These are phyloP conservation scores for Saturnispora mendoncae DNA, from an alignment of 805 yeast species.

Conservation along the genomic window DNA sequence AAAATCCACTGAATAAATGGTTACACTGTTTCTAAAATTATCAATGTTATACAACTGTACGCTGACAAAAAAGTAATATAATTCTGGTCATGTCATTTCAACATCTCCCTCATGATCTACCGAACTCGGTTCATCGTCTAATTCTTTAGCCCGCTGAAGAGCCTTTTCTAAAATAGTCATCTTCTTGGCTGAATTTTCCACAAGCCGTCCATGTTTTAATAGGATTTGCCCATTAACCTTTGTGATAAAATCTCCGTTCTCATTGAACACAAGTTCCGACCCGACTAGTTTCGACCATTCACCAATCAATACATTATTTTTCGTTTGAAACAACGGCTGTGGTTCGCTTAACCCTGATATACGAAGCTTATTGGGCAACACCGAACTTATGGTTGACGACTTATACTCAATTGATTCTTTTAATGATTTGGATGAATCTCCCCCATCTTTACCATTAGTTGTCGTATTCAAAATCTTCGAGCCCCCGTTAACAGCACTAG, in stretches of 20 bases:
- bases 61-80: no score
- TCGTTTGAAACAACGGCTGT: constrained; percentile 49
- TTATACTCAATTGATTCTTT: constrained; percentile 14
- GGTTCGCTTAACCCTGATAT: constrained; percentile 47
- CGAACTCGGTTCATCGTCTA: constrained; percentile 5
- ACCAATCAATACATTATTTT: constrained; percentile 58
- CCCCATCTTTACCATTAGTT: background rate
- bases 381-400: constrained; percentile 8
- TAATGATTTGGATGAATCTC: constrained; percentile 1
- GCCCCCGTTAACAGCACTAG: background rate
- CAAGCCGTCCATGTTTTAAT: constrained; percentile 26
- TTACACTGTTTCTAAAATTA: no score
- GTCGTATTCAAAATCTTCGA: background rate
- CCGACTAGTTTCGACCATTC: constrained; percentile 74
- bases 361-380: constrained; percentile 29
- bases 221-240: constrained; percentile 25
- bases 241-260: constrained; percentile 28
- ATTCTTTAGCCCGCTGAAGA: constrained; percentile 14
- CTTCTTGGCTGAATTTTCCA: constrained; percentile 17
- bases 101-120: background rate
- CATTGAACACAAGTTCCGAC: constrained; percentile 42
- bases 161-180: constrained; percentile 22
- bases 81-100: no score
- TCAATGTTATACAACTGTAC: no score
- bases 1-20: no score